These are phyloP conservation scores for Aureobasidium zeae DNA, from an alignment of 2,329 filamentous ascomycete genomes.

Conservation along the genomic window DNA sequence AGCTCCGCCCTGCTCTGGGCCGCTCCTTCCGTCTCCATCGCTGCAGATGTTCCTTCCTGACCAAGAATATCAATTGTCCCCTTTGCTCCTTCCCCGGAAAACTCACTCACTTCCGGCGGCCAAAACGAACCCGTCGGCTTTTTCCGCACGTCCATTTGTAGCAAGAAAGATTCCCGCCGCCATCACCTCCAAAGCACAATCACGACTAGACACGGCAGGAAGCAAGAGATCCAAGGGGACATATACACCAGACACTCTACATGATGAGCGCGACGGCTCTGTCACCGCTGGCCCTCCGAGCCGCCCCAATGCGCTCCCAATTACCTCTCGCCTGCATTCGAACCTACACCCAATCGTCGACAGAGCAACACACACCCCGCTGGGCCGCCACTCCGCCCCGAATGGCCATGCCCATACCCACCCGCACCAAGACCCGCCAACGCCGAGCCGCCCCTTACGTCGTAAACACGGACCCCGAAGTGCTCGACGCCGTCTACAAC, in stretches of 20 bases:
- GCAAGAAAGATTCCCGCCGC: constrained; percentile 11
- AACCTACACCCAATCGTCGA: constrained; percentile 20
- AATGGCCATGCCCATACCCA: constrained; percentile 42
- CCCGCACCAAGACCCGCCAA: constrained; percentile 40
- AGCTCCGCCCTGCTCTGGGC: constrained; percentile 18
- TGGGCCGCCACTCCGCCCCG: constrained; percentile 42
- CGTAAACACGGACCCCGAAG: constrained; percentile 66
- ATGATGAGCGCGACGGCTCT: constrained; percentile 11
- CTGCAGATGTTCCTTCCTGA: constrained; percentile 4
- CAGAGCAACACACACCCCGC: constrained; percentile 34
- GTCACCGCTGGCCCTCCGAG: constrained; percentile 19
- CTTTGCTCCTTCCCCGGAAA: too few relatives aligned
- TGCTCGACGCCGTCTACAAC: constrained; percentile 69
- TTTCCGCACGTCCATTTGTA: neutral
- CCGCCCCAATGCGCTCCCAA: constrained; percentile 22
- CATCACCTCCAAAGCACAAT: neutral
- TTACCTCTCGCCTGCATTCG: constrained; percentile 16
- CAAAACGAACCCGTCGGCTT: too few relatives aligned
- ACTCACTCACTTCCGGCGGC: too few relatives aligned
- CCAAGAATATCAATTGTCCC: neutral
- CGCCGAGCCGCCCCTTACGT: constrained; percentile 50
- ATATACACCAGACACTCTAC: neutral
- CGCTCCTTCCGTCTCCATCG: constrained; percentile 1
- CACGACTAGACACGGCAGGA: neutral
- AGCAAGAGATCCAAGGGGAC: neutral